Evolutionary conservation across 2,329 filamentous ascomycete genomes (phyloP).

Genomic region (Ophiostoma populinum): DNA sequence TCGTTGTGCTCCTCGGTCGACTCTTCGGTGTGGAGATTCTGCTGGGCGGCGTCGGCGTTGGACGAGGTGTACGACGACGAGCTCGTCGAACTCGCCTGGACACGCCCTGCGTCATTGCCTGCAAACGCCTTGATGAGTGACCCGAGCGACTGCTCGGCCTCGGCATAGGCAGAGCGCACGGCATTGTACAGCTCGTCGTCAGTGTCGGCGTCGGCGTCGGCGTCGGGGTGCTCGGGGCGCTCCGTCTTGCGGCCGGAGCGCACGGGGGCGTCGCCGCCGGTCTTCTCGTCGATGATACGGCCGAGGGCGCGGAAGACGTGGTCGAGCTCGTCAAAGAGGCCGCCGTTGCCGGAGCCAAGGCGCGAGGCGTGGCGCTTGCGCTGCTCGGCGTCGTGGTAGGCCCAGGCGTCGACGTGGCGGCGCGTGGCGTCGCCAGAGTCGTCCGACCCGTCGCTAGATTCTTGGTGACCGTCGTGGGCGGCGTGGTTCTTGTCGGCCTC

Average conservation of each 20-base stretch:
- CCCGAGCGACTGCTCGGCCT: conserved; percentile 23
- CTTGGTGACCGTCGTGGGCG: conserved; percentile 1
- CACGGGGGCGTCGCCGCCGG: background rate
- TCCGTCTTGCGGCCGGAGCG: conserved; percentile 12
- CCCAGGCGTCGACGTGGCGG: background rate
- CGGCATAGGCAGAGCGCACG: conserved; percentile 21
- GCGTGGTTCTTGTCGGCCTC: conserved; percentile 4
- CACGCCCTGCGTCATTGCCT: no score
- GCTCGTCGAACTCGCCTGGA: no score
- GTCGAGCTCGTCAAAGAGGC: conserved; percentile 12
- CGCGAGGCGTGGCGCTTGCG: background rate
- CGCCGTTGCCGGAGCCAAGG: conserved; percentile 1
- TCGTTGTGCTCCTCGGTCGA: conserved; percentile 26
- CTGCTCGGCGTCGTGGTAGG: background rate
- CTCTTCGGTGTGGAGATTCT: conserved; percentile 13
- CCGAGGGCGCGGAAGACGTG: conserved; percentile 10
- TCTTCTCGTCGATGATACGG: conserved; percentile 12
- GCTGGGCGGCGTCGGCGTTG: background rate
- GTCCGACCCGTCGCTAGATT: background rate
- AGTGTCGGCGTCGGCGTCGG: conserved; percentile 14
- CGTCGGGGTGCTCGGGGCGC: conserved; percentile 6
- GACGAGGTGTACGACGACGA: background rate
- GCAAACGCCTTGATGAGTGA: conserved; percentile 21
- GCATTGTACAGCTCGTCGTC: conserved; percentile 26
- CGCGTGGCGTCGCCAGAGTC: background rate